Conservation (phyloP, 306 rosid species). For the Vigna reflexopilosa region DNA sequence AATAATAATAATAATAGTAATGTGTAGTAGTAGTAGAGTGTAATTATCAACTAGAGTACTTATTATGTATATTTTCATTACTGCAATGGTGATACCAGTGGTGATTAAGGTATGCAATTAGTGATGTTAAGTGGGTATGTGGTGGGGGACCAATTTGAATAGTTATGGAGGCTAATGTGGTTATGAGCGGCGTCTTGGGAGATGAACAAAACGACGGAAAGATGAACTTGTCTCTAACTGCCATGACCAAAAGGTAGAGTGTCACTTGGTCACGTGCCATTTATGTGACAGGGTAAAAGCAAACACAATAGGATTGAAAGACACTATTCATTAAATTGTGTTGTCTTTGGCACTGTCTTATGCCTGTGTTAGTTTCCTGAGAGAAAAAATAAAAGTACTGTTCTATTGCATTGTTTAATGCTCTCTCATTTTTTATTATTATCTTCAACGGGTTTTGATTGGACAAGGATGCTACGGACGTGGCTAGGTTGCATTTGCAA, state of each 20-base stretch:
- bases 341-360: constrained; percentile 36
- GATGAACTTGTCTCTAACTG: constrained; percentile 54
- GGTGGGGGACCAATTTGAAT: constrained; percentile 48
- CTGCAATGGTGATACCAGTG: background rate
- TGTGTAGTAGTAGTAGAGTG: constrained; percentile 28
- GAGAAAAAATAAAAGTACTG: constrained; percentile 6
- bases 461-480: constrained; percentile 39
- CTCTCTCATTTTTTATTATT: background rate
- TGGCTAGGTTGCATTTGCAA: constrained; percentile 44
- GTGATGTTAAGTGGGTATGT: background rate
- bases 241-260: constrained; percentile 52
- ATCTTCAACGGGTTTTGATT: constrained; percentile 18
- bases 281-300: constrained; percentile 14
- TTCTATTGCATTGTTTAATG: constrained; percentile 29
- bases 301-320: background rate
- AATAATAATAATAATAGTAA: constrained; percentile 1
- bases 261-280: constrained; percentile 56
- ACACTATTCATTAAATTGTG: constrained; percentile 30
- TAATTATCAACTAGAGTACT: constrained; percentile 33
- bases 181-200: constrained; percentile 56
- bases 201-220: constrained; percentile 48
- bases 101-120: constrained; percentile 29
- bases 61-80: constrained; percentile 28
- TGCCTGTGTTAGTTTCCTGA: constrained; percentile 21
- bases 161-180: constrained; percentile 30